Percentiles rank a stretch among this genome's conserved stretches.
Conservation (phyloP, 78 protist species). For the Speleostelium caveatum region DNA sequence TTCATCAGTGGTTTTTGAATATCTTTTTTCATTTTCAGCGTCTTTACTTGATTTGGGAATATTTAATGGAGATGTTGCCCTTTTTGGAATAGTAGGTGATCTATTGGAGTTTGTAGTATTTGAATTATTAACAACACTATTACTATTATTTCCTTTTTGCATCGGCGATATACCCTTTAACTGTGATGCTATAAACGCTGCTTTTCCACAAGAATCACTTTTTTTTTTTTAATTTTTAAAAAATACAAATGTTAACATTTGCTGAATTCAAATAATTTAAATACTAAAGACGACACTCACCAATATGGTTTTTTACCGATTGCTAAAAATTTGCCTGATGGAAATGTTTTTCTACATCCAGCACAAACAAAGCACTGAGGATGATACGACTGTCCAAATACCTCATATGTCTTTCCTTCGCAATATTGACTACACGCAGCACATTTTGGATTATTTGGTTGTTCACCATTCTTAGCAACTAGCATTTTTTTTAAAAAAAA, state of each 20-base stretch:
- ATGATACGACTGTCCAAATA: slow-evolving; percentile 66
- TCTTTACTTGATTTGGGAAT: slow-evolving; percentile 1
- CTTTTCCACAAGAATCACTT: slow-evolving; percentile 70
- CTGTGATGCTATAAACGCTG: slow-evolving; percentile 65
- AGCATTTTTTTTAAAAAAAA: slow-evolving; percentile 28
- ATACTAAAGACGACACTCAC: slow-evolving; percentile 37
- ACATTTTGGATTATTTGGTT: slow-evolving; percentile 73
- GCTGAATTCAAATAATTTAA: not conserved
- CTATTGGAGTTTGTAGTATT: not conserved
- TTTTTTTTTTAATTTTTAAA: not conserved
- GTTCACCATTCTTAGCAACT: slow-evolving; percentile 9
- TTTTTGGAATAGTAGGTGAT: not conserved
- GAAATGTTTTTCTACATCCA: slow-evolving; percentile 56
- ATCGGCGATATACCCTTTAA: slow-evolving; percentile 55
- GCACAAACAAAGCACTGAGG: slow-evolving; percentile 59
- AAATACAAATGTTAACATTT: not conserved
- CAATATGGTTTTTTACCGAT: slow-evolving; percentile 68
- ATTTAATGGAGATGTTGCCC: slow-evolving; percentile 1
- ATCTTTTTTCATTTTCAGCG: slow-evolving; percentile 18
- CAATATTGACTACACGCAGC: slow-evolving; percentile 45
- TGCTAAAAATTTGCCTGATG: slow-evolving; percentile 58
- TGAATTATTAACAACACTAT: not conserved
- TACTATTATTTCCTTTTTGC: not conserved
- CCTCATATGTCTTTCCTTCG: slow-evolving; percentile 70
- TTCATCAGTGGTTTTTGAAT: slow-evolving; percentile 62